phyloP scores from a whole-genome alignment of 257 asterid species.

The Solanum corneliomulleri region DNA sequence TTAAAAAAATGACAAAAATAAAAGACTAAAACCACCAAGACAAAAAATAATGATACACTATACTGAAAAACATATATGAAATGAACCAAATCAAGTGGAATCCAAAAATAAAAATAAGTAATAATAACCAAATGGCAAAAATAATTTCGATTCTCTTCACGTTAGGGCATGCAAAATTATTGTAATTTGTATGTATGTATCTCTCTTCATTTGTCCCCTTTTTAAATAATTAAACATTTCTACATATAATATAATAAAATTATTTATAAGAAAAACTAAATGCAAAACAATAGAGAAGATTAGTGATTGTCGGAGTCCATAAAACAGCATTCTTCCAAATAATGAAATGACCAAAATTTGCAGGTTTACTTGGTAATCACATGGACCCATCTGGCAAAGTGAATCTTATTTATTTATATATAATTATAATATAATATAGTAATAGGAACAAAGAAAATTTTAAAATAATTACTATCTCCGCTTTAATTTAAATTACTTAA shows the following conservation, averaged over 20 bases:
- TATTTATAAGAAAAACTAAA: neutral
- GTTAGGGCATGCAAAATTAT: slow-evolving; percentile 16
- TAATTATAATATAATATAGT: neutral
- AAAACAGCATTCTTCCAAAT: slow-evolving; percentile 12
- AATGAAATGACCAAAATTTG: neutral
- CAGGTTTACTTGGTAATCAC: slow-evolving; percentile 20
- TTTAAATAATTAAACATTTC: neutral
- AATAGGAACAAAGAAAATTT: neutral
- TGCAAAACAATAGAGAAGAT: neutral
- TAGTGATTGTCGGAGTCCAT: slow-evolving; percentile 24
- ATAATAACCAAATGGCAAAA: neutral
- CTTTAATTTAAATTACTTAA: no score
- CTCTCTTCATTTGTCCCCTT: neutral
- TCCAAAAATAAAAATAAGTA: neutral
- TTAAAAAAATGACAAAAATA: neutral
- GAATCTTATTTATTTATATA: slow-evolving; percentile 4
- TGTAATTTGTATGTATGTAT: neutral
- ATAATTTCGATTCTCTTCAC: slow-evolving; percentile 32
- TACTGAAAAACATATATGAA: neutral
- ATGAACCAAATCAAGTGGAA: neutral
- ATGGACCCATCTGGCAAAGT: slow-evolving; percentile 51
- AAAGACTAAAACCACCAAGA: neutral
- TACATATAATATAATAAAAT: neutral
- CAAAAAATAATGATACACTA: no score
- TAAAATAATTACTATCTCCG: neutral